Percentiles rank a stretch among this genome's conserved stretches.
Conservation (phyloP, 441 rosid species). For the Pelargonium exstipulatum region DNA sequence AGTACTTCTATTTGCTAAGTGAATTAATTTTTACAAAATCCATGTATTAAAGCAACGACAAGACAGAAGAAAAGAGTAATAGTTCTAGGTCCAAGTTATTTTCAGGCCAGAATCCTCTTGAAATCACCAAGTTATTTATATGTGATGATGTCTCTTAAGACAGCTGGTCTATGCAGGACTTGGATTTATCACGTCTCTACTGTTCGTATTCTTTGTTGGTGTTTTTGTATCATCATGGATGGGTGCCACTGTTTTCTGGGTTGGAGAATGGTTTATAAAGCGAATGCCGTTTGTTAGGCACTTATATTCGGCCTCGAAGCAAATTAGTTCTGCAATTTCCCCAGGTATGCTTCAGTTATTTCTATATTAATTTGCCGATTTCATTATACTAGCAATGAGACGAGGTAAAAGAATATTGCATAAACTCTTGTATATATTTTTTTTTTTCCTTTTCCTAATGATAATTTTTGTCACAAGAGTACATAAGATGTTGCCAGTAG, state of each 20-base stretch:
- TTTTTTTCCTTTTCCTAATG: no score
- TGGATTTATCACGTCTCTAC: constrained; percentile 84
- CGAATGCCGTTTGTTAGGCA: constrained; percentile 90
- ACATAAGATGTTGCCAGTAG: no score
- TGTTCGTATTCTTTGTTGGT: constrained; percentile 80
- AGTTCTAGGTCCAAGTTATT: no score
- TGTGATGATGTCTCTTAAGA: constrained; percentile 13
- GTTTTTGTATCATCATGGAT: constrained; percentile 94
- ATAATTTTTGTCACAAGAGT: no score
- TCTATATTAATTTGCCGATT: neutral
- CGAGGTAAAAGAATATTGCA: neutral
- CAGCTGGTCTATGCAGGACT: constrained; percentile 51
- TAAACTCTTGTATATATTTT: no score
- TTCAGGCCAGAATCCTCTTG: no score
- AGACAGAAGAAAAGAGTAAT: no score
- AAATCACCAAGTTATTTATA: neutral
- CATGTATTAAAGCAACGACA: no score
- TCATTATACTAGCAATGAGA: neutral
- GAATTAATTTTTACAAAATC: no score
- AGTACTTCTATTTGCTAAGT: no score
- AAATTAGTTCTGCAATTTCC: constrained; percentile 87
- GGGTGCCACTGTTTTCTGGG: constrained; percentile 74
- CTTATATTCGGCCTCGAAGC: constrained; percentile 85
- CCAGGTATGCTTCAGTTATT: constrained; percentile 42
- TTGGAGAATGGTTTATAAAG: constrained; percentile 94